A percentile compares a stretch with the other conserved stretches of the same genome.
These are phyloP conservation scores for Trichoderma breve DNA, from an alignment of 2,329 filamentous ascomycete genomes.

Conservation along the genomic window DNA sequence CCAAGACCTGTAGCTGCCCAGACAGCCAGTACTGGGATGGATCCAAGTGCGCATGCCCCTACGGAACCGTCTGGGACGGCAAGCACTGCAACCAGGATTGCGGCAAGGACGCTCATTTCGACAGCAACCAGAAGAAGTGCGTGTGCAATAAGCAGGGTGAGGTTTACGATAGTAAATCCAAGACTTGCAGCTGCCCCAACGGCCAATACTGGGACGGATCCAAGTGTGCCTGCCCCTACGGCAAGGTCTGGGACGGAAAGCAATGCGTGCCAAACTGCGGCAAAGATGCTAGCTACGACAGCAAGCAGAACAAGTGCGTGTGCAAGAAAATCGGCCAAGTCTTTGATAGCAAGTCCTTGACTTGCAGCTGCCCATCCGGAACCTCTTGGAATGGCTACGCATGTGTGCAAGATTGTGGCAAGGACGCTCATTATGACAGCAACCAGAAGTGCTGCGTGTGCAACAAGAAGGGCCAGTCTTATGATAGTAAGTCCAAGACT, in stretches of 20 bases:
- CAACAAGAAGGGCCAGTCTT: conserved; percentile 19
- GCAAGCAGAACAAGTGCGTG: conserved; percentile 15
- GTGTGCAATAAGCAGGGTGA: conserved; percentile 21
- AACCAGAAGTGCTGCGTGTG: conserved; percentile 17
- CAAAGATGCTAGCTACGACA: conserved; percentile 17
- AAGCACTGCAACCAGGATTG: conserved; percentile 17
- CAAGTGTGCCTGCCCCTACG: conserved; percentile 12
- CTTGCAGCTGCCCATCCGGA: conserved; percentile 16
- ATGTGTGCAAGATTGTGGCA: conserved; percentile 20
- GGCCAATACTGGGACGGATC: conserved; percentile 3
- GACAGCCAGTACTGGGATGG: background rate
- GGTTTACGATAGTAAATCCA: background rate
- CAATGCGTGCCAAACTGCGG: conserved; percentile 18
- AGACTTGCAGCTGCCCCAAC: conserved; percentile 15
- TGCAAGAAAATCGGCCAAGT: conserved; percentile 21
- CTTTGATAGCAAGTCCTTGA: conserved; percentile 3
- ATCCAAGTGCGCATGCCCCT: conserved; percentile 9
- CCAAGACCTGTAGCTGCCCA: conserved; percentile 16
- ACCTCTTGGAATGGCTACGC: conserved; percentile 4
- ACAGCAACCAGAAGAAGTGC: background rate
- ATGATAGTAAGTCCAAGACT: conserved; percentile 8
- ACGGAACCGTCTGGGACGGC: background rate
- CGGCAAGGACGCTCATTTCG: conserved; percentile 17
- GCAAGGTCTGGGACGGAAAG: conserved; percentile 4
- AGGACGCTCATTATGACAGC: conserved; percentile 9